Percentiles rank a stretch among this genome's conserved stretches.
These are phyloP conservation scores for Backusella westeae DNA, from an alignment of 192 early-diverging fungal species.

Conservation along the genomic window DNA sequence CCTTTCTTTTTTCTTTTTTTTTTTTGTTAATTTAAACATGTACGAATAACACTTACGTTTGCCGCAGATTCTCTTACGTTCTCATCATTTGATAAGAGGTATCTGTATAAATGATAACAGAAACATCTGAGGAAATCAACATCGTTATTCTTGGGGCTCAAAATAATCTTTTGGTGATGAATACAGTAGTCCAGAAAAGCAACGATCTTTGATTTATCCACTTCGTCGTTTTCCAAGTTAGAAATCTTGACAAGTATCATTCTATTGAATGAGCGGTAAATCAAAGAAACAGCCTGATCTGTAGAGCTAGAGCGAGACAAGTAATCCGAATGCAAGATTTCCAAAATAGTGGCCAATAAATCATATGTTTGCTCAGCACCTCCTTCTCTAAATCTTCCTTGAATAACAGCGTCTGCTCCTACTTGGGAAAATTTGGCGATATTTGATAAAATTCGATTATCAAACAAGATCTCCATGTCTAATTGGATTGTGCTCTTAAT, in stretches of 20 bases:
- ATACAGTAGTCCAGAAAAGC: conserved; percentile 55
- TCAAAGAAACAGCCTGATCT: conserved; percentile 29
- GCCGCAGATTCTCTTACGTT: conserved; percentile 44
- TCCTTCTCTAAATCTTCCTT: conserved; percentile 46
- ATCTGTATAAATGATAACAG: conserved; percentile 59
- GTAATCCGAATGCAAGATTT: conserved; percentile 29
- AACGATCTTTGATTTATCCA: conserved; percentile 30
- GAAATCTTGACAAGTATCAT: conserved; percentile 52
- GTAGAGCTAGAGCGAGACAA: conserved; percentile 3
- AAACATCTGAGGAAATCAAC: conserved; percentile 64
- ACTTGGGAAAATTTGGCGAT: conserved; percentile 43
- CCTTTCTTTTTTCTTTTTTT: no score
- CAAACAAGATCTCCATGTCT: conserved; percentile 35
- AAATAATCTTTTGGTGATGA: conserved; percentile 62
- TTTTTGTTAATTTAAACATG: not conserved
- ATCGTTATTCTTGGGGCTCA: conserved; percentile 52
- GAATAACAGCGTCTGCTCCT: conserved; percentile 45
- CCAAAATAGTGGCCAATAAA: conserved; percentile 55
- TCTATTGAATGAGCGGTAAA: conserved; percentile 51
- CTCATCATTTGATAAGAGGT: conserved; percentile 41
- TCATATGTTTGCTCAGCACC: conserved; percentile 45
- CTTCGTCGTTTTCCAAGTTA: conserved; percentile 45
- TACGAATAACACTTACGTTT: conserved; percentile 37
- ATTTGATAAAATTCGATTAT: conserved; percentile 38
- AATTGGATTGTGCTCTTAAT: conserved; percentile 45